Evolutionary conservation across 345 rosid species (phyloP).

Genomic region (Brassica juncea): DNA sequence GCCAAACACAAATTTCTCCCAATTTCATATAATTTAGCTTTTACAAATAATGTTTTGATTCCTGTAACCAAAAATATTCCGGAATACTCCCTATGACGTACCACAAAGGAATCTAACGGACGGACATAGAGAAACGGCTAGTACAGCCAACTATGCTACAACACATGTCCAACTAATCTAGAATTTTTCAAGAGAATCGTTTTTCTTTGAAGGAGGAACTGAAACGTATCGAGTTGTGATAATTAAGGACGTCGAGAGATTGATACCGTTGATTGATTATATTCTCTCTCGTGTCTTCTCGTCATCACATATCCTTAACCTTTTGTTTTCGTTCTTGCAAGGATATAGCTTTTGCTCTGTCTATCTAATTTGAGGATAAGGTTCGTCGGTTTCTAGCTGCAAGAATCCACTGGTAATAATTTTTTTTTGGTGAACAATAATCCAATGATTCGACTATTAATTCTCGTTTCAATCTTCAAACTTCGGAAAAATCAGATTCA

Average conservation of each 20-base stretch:
- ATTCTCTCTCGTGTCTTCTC: conserved; percentile 25
- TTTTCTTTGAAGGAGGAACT: not conserved
- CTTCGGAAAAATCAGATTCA: not conserved
- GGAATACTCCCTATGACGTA: conserved; percentile 9
- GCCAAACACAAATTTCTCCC: conserved; percentile 16
- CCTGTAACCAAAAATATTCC: conserved; percentile 18
- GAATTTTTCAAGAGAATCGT: not conserved
- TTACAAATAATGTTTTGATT: conserved; percentile 3
- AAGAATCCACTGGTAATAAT: conserved; percentile 29
- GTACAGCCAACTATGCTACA: not conserved
- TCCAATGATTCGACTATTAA: not conserved
- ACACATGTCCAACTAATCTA: conserved; percentile 27
- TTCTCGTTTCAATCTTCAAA: not conserved
- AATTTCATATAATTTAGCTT: not conserved
- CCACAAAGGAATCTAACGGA: conserved; percentile 33
- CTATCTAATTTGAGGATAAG: conserved; percentile 37
- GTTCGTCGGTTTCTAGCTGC: conserved; percentile 26
- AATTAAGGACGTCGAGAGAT: conserved; percentile 18
- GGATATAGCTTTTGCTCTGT: conserved; percentile 28
- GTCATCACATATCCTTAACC: conserved; percentile 44
- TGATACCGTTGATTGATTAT: conserved; percentile 32
- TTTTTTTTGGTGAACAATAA: conserved; percentile 5
- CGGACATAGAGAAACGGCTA: conserved; percentile 29
- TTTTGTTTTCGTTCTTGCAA: not conserved
- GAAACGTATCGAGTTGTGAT: conserved; percentile 33